Base-by-base conservation (phyloP, 139 green algal genomes). In the Dunaliella primolecta region DNA sequence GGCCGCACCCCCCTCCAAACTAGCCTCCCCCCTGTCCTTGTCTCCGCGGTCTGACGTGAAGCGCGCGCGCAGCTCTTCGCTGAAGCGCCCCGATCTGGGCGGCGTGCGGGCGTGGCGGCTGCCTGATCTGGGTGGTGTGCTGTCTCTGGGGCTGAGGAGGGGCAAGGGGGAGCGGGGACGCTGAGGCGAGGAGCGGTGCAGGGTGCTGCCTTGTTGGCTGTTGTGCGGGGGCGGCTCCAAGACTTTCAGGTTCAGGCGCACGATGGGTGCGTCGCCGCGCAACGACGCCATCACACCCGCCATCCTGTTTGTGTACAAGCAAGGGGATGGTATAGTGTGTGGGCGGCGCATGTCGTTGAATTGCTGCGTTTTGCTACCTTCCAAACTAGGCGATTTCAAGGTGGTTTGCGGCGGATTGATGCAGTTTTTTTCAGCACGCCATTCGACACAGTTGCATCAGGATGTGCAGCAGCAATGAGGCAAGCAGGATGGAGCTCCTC, bases 201-300 rank as follows among this genome's bases (percentile, higher is more conserved):
- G 46, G 46, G 46, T 15, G 7, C 7, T 64, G 7, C 15, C 7
- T 15, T 64, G 46, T 15, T 64, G 46, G 46, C 15, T 7, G 46
- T 7, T 7, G 7, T 32, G 29, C n/a, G 75, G 3, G n/a, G 32
- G 83, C 80, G 25, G 76, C 35, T 46, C 37, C 34, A 89, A 75
- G 11, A 89, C 83, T 27, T 55, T 80, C 21, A 91, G 75, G 27
- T 36, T 83, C 31, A 98, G 80, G 11, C 80, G 75, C 15, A 97
- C 91, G 34, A 95, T 80, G 0, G 94, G 93, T 0, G 85, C 89
- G 33, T 93, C 89, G 0, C 94, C 95, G 21, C 91, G 82, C 72
- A 97, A 85, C 2, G 87, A 91, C 0, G 88, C 93, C 81, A 94
- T 71, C 2, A 92, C 91, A 2, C 80, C 64, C 31, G 92, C 85